Conservation (phyloP, 2,329 filamentous ascomycete species). For the Corinectria fuckeliana region DNA sequence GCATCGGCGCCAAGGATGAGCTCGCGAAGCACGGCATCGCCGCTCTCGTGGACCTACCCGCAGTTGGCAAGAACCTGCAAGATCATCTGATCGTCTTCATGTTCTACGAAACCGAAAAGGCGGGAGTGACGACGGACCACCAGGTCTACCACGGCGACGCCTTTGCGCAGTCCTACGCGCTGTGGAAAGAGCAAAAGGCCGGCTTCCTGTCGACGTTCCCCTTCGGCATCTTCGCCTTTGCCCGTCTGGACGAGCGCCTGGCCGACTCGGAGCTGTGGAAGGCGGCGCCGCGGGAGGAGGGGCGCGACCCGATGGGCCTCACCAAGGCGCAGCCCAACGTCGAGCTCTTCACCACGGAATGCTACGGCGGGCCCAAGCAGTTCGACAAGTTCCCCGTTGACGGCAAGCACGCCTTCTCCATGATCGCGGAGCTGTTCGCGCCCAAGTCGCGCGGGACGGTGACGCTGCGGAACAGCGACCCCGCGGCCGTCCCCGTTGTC, state of each 20-base stretch:
- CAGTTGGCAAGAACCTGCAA: slow-evolving; percentile 58
- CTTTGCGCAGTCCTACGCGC: slow-evolving; percentile 55
- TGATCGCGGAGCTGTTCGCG: slow-evolving; percentile 64
- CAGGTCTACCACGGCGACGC: slow-evolving; percentile 60
- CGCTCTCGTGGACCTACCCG: slow-evolving; percentile 51
- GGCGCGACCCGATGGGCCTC: slow-evolving; percentile 69
- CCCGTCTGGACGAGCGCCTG: slow-evolving; percentile 66
- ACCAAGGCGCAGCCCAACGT: slow-evolving; percentile 62
- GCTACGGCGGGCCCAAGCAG: slow-evolving; percentile 66
- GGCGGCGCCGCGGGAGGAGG: slow-evolving; percentile 52
- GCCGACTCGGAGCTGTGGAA: slow-evolving; percentile 61
- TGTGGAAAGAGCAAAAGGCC: slow-evolving; percentile 64
- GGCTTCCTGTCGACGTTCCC: slow-evolving; percentile 67
- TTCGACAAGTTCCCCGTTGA: slow-evolving; percentile 60
- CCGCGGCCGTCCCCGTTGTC: slow-evolving; percentile 59
- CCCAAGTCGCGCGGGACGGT: slow-evolving; percentile 64
- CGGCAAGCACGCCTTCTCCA: slow-evolving; percentile 61
- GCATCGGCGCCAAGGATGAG: slow-evolving; percentile 55
- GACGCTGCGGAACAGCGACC: slow-evolving; percentile 54
- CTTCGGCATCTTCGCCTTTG: slow-evolving; percentile 67
- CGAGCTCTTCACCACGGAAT: slow-evolving; percentile 68
- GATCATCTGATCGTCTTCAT: slow-evolving; percentile 61
- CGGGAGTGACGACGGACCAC: slow-evolving; percentile 61
- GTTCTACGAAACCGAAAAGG: slow-evolving; percentile 63
- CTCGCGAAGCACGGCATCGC: slow-evolving; percentile 49